Evolutionary conservation across 202 grass and related monocot genomes (phyloP).

Genomic region (Elaeis oleifera): DNA sequence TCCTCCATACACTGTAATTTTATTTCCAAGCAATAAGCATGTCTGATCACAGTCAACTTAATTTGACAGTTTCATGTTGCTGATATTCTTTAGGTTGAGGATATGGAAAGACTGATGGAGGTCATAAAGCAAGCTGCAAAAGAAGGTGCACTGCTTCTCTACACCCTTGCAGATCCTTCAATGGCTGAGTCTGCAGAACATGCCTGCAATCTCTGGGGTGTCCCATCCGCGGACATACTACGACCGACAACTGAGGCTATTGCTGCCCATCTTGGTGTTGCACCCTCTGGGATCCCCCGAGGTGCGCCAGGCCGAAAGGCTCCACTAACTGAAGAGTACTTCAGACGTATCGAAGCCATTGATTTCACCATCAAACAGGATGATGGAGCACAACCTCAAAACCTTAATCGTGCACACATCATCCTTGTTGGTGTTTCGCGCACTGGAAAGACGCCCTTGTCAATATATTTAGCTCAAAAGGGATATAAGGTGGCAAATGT

Average conservation of each 20-base stretch:
- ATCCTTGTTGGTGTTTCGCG: conserved; percentile 92
- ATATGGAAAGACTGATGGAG: conserved; percentile 58
- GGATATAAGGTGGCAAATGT: conserved; percentile 97
- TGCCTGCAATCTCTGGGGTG: conserved; percentile 62
- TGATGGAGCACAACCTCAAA: conserved; percentile 81
- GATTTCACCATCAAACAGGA: conserved; percentile 99
- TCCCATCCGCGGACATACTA: conserved; percentile 68
- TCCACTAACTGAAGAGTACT: conserved; percentile 72
- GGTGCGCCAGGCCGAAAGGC: conserved; percentile 44
- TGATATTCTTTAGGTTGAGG: conserved; percentile 49
- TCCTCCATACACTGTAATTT: too few species aligned
- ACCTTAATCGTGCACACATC: conserved; percentile 64
- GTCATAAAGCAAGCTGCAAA: conserved; percentile 88
- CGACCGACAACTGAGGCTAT: conserved; percentile 84
- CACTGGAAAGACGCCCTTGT: conserved; percentile 88
- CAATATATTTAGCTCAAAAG: conserved; percentile 91
- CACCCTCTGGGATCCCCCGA: conserved; percentile 89
- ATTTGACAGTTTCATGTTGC: background rate
- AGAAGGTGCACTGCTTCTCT: conserved; percentile 66
- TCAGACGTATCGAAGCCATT: conserved; percentile 71
- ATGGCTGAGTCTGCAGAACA: conserved; percentile 68
- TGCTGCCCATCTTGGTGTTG: conserved; percentile 74
- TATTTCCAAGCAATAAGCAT: too few species aligned
- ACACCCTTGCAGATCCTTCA: conserved; percentile 78
- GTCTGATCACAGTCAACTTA: too few species aligned